phyloP scores from a whole-genome alignment of 1,284 basidiomycete species.

The Tilletia setariae region DNA sequence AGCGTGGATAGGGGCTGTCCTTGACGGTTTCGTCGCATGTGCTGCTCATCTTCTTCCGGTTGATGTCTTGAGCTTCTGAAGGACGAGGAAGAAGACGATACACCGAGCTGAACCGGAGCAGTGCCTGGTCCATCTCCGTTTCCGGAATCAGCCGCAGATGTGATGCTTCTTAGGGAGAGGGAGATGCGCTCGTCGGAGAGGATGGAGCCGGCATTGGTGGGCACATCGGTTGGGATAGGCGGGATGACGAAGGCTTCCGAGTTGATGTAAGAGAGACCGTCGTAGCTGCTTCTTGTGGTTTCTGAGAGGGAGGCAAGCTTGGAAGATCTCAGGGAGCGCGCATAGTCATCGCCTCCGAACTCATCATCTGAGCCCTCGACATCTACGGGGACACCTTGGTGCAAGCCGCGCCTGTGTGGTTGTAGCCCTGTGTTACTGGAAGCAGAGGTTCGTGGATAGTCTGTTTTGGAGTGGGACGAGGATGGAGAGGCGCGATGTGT shows the following conservation, averaged over 20 bases:
- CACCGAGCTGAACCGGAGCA: no score
- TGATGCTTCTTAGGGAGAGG: not conserved
- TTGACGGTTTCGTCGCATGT: not conserved
- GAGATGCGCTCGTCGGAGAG: constrained; percentile 1
- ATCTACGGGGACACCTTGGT: constrained; percentile 7
- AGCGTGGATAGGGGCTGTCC: not conserved
- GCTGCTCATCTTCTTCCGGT: not conserved
- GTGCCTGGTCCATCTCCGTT: not conserved
- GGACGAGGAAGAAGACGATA: no score
- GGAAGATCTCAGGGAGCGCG: not conserved
- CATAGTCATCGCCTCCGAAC: constrained; percentile 10
- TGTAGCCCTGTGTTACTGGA: no score
- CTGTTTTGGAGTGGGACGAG: no score
- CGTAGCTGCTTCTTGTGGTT: constrained; percentile 1
- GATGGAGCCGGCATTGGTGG: not conserved
- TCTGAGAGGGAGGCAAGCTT: not conserved
- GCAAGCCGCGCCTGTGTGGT: not conserved
- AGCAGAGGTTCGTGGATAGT: no score
- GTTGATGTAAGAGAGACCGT: constrained; percentile 6
- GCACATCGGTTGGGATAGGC: not conserved
- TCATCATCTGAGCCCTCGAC: constrained; percentile 14
- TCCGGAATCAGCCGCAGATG: not conserved
- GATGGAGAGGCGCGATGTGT: not conserved
- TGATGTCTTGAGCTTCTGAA: not conserved
- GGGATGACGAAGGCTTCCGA: constrained; percentile 3